A percentile compares a stretch with the other conserved stretches of the same genome.
Conservation (phyloP, 129 eudicot species). For the Centella asiatica region DNA sequence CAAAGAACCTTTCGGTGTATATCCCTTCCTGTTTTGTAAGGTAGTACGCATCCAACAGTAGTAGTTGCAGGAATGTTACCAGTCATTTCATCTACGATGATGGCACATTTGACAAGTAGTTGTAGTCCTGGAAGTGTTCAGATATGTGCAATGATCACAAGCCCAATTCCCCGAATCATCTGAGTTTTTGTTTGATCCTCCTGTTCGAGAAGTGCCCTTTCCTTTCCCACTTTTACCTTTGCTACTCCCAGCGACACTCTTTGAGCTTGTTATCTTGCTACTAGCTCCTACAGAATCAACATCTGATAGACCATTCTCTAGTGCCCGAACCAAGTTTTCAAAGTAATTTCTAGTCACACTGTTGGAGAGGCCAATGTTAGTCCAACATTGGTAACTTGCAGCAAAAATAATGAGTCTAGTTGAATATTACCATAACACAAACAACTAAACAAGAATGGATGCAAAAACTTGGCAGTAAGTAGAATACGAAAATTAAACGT, state of each 20-base stretch:
- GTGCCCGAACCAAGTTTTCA: slow-evolving; percentile 65
- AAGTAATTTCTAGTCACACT: slow-evolving; percentile 67
- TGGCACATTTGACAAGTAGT: slow-evolving; percentile 24
- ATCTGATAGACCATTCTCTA: slow-evolving; percentile 58
- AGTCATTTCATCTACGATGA: slow-evolving; percentile 18
- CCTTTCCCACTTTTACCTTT: slow-evolving; percentile 23
- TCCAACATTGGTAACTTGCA: neutral
- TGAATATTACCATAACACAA: neutral
- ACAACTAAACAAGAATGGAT: neutral
- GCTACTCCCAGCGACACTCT: slow-evolving; percentile 26
- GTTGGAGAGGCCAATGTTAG: slow-evolving; percentile 11
- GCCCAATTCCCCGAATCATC: slow-evolving; percentile 32
- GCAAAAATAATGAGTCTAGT: neutral
- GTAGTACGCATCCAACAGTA: no score
- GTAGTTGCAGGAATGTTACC: no score
- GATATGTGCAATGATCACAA: slow-evolving; percentile 40
- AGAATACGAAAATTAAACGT: no score
- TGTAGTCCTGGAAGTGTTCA: slow-evolving; percentile 19
- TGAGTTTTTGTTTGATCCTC: slow-evolving; percentile 16
- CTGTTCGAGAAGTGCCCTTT: slow-evolving; percentile 13
- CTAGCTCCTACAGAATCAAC: slow-evolving; percentile 39
- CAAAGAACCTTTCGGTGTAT: no score
- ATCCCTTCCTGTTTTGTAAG: no score
- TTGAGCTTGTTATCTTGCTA: slow-evolving; percentile 20
- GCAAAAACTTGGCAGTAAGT: neutral